A percentile compares a stretch with the other conserved stretches of the same genome.
Evolutionary conservation across 2,329 filamentous ascomycete species (phyloP).

Genomic region (Cytospora chrysosperma): DNA sequence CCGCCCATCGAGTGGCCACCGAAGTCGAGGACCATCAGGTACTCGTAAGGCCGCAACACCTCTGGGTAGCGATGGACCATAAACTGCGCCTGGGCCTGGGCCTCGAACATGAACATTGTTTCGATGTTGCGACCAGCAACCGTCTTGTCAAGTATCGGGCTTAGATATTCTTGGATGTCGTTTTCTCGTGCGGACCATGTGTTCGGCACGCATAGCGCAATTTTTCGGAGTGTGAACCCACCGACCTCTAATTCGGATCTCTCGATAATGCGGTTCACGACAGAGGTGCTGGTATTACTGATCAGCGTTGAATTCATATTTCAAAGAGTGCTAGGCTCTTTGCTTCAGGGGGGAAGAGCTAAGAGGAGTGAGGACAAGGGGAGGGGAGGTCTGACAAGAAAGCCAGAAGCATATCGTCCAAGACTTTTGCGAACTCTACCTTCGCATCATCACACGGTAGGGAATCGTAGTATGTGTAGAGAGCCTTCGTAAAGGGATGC

Average conservation of each 20-base stretch:
- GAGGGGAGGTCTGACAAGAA: background rate
- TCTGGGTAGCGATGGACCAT: background rate
- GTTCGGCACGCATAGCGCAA: conserved; percentile 5
- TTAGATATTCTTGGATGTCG: conserved; percentile 2
- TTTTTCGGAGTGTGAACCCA: background rate
- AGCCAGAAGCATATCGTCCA: background rate
- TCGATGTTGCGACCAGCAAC: background rate
- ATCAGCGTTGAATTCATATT: background rate
- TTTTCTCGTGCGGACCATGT: conserved; percentile 11
- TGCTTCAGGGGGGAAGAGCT: background rate
- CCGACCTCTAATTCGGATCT: background rate
- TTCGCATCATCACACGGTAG: background rate
- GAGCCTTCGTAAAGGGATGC: background rate
- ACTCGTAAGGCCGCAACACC: background rate
- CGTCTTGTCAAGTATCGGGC: conserved; percentile 4
- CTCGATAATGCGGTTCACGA: background rate
- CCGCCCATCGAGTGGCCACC: conserved; percentile 6
- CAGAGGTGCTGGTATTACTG: background rate
- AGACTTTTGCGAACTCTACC: background rate
- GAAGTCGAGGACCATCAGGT: conserved; percentile 9
- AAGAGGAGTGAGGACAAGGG: background rate
- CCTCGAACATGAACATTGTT: background rate
- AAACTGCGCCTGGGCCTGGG: conserved; percentile 4
- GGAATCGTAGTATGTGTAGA: background rate
- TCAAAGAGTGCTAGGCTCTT: background rate